phyloP scores from a whole-genome alignment of 2,329 filamentous ascomycete species.

The Hypoxylon sp. region DNA sequence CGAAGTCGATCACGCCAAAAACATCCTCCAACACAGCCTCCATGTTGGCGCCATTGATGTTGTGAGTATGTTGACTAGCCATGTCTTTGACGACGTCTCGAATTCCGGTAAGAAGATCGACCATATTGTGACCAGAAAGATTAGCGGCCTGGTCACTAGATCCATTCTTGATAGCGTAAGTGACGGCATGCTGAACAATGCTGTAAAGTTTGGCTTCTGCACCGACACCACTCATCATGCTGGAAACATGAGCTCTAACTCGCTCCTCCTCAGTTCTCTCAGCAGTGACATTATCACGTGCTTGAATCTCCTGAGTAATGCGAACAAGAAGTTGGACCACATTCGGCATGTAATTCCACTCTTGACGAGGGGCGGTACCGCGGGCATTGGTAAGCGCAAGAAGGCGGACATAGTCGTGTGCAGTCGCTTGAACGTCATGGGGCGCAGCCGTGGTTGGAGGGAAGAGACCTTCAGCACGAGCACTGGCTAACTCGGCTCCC shows the following conservation, averaged over 20 bases:
- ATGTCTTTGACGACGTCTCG: constrained; percentile 26
- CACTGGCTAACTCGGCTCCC: constrained; percentile 49
- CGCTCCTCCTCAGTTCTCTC: constrained; percentile 43
- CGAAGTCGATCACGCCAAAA: constrained; percentile 45
- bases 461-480: constrained; percentile 53
- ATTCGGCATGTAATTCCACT: constrained; percentile 36
- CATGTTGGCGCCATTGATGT: constrained; percentile 12
- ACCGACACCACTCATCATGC: constrained; percentile 46
- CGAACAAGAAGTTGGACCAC: constrained; percentile 48
- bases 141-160: constrained; percentile 59
- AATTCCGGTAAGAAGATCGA: constrained; percentile 37
- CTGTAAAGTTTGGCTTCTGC: constrained; percentile 47
- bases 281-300: constrained; percentile 53
- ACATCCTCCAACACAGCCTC: constrained; percentile 44
- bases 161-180: constrained; percentile 56
- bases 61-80: constrained; percentile 56
- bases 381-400: constrained; percentile 50
- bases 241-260: constrained; percentile 43
- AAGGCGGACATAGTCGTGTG: constrained; percentile 54
- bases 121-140: constrained; percentile 34
- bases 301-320: constrained; percentile 53
- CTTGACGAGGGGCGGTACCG: constrained; percentile 32
- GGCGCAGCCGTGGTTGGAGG: constrained; percentile 50
- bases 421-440: constrained; percentile 46
- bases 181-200: constrained; percentile 49